Conservation (phyloP, 1,139 yeast genomes). For the Candida glucosophila region DNA sequence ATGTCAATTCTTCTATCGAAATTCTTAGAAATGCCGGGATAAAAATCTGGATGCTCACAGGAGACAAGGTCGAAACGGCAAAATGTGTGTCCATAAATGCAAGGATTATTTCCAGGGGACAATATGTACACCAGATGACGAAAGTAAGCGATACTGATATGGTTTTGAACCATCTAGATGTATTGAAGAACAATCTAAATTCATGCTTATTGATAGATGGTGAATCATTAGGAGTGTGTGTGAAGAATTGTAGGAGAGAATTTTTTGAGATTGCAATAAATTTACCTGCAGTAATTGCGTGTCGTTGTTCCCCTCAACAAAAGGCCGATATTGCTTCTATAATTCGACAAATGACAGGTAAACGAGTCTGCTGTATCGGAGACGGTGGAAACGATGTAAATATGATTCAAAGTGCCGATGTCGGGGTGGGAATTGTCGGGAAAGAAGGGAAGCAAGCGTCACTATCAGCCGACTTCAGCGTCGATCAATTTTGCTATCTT, state of each 20-base stretch:
- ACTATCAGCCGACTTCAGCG: conserved; percentile 91
- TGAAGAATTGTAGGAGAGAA: conserved; percentile 55
- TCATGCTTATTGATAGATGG: conserved; percentile 90
- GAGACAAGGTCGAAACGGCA: conserved; percentile 98
- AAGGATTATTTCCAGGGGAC: conserved; percentile 85
- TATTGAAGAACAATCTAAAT: conserved; percentile 53
- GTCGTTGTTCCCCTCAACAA: conserved; percentile 98
- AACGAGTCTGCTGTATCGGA: conserved; percentile 94
- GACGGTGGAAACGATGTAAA: conserved; percentile 99
- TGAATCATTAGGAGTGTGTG: conserved; percentile 67
- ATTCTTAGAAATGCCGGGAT: conserved; percentile 91
- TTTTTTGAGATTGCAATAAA: conserved; percentile 70
- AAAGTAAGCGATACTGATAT: conserved; percentile 49
- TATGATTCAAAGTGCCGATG: conserved; percentile 98
- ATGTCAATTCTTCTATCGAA: conserved; percentile 89
- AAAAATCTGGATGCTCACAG: conserved; percentile 98
- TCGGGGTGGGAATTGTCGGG: conserved; percentile 98
- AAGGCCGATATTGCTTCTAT: conserved; percentile 89
- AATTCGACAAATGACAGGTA: conserved; percentile 72
- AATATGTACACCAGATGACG: conserved; percentile 80
- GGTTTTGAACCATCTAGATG: conserved; percentile 71
- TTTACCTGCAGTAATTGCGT: conserved; percentile 90
- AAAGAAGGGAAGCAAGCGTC: conserved; percentile 98
- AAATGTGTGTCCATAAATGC: conserved; percentile 95
- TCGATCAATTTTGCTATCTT: conserved; percentile 84